A percentile compares a stretch with the other conserved stretches of the same genome.
Evolutionary conservation across 2,329 filamentous ascomycete genomes (phyloP).

Genomic region (Claviceps sp.): DNA sequence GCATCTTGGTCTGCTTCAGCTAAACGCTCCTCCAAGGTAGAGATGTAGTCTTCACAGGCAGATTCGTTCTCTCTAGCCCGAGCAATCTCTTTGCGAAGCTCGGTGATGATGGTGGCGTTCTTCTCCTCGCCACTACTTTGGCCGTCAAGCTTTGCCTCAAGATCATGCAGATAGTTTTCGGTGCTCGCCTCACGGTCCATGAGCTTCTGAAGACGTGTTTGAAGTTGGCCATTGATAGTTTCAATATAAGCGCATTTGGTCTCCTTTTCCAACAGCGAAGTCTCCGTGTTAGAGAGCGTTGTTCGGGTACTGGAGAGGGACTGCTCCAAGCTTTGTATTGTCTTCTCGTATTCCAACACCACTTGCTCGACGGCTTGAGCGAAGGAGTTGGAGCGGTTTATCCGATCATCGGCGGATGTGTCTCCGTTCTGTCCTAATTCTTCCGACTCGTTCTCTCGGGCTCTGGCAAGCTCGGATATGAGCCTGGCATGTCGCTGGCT

Average conservation of each 20-base stretch:
- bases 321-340: constrained; percentile 83
- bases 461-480: constrained; percentile 84
- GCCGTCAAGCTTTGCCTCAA: constrained; percentile 81
- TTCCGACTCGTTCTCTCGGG: constrained; percentile 53
- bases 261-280: constrained; percentile 78
- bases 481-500: constrained; percentile 91
- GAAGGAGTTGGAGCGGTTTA: constrained; percentile 92
- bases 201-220: constrained; percentile 80
- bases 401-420: constrained; percentile 62
- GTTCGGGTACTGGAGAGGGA: constrained; percentile 80
- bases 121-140: constrained; percentile 88
- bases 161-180: constrained; percentile 81
- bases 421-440: constrained; percentile 43
- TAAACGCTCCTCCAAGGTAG: constrained; percentile 84
- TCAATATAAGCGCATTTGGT: constrained; percentile 88
- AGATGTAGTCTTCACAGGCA: constrained; percentile 91
- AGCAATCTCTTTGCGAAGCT: constrained; percentile 82
- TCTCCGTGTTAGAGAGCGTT: constrained; percentile 74
- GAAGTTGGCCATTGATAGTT: constrained; percentile 80
- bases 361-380: constrained; percentile 93
- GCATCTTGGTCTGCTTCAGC: constrained; percentile 93
- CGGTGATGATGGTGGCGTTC: constrained; percentile 70
- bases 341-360: constrained; percentile 96
- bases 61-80: constrained; percentile 82
- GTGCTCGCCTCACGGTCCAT: constrained; percentile 85